A percentile compares a stretch with the other conserved stretches of the same genome.
These are phyloP conservation scores for Naganishia vaughanmartiniae DNA, from an alignment of 768 basidiomycete species.

Conservation along the genomic window DNA sequence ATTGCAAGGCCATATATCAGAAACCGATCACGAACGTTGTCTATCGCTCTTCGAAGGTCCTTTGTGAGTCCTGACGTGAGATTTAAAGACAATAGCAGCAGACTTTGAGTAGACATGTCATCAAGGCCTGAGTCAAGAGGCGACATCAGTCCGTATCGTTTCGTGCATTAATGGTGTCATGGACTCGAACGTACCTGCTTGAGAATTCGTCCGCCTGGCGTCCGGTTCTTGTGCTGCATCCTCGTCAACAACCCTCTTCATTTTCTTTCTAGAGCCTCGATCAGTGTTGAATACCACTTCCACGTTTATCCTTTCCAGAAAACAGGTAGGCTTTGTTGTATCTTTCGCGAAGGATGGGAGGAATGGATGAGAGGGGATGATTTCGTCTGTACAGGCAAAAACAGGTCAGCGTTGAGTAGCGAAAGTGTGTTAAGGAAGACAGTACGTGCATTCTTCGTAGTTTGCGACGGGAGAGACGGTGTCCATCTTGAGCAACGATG, in stretches of 20 bases:
- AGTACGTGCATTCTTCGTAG: background rate
- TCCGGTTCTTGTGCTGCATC: background rate
- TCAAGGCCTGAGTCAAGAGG: no score
- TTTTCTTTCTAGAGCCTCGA: background rate
- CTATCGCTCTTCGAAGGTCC: background rate
- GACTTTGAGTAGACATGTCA: background rate
- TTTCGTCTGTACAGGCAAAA: background rate
- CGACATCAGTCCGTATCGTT: no score
- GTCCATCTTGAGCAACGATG: background rate
- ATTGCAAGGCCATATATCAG: constrained; percentile 6
- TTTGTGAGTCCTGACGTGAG: background rate
- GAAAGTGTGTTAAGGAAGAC: background rate
- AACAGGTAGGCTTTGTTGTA: constrained; percentile 14
- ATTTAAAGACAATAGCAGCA: background rate
- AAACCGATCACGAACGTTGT: constrained; percentile 21
- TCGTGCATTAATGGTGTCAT: no score
- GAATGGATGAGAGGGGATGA: background rate
- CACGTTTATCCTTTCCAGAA: constrained; percentile 10
- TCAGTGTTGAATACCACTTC: constrained; percentile 1
- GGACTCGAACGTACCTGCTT: background rate
- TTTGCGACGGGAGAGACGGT: no score
- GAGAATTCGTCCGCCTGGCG: background rate
- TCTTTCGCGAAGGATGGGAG: constrained; percentile 12
- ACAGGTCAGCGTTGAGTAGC: background rate
- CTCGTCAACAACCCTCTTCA: background rate